A percentile compares a stretch with the other conserved stretches of the same genome.
Evolutionary conservation across 192 early-diverging fungal species (phyloP).

Genomic region (Thamnidium elegans): DNA sequence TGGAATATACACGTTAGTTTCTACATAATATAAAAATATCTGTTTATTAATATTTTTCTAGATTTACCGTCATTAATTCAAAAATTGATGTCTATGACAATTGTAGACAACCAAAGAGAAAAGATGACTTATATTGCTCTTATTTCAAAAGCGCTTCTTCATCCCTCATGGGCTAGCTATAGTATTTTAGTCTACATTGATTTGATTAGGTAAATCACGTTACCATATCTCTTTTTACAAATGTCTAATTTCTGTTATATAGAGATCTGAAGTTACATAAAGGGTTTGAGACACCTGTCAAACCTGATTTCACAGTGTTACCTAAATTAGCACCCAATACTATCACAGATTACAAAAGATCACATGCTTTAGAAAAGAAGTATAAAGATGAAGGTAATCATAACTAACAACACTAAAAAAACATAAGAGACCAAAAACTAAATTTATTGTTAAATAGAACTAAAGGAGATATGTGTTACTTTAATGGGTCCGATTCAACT

Average conservation of each 20-base stretch:
- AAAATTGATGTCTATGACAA: background rate
- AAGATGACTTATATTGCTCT: background rate
- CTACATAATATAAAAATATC: background rate
- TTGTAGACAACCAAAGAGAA: background rate
- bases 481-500: background rate
- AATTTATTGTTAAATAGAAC: background rate
- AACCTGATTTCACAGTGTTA: no score
- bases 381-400: no score
- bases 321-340: no score
- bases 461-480: background rate
- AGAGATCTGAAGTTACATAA: no score
- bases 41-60: background rate
- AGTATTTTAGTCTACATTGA: constrained; percentile 1
- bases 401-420: no score
- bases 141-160: background rate
- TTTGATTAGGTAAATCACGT: background rate
- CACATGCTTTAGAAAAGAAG: no score
- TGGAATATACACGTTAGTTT: background rate
- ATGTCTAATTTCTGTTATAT: no score
- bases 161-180: background rate
- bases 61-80: background rate
- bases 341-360: no score
- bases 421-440: background rate
- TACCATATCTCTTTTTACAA: no score
- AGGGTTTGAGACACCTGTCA: no score